phyloP scores from a whole-genome alignment of 2,329 filamentous ascomycete species.

The Cercospora beticola region DNA sequence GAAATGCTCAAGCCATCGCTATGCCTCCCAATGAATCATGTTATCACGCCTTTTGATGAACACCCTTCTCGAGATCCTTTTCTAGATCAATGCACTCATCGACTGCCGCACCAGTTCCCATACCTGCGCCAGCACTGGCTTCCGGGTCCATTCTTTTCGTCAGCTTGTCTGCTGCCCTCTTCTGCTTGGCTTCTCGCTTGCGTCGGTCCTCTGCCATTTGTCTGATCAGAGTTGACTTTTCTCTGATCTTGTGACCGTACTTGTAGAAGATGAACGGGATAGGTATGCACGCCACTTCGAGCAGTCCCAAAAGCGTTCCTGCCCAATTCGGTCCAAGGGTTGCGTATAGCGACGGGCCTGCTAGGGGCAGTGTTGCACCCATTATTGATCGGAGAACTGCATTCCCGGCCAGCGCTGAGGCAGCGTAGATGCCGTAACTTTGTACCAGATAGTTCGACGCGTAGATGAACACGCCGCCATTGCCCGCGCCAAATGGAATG shows the following conservation, averaged over 20 bases:
- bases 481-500: conserved; percentile 75
- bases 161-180: conserved; percentile 35
- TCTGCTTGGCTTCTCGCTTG: conserved; percentile 47
- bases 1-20: neutral
- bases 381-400: conserved; percentile 69
- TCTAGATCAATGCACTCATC: conserved; percentile 31
- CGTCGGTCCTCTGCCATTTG: conserved; percentile 50
- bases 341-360: conserved; percentile 69
- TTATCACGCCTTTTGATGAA: neutral
- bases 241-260: conserved; percentile 55
- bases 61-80: conserved; percentile 29
- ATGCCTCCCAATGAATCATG: neutral
- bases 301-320: conserved; percentile 69
- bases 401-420: conserved; percentile 77
- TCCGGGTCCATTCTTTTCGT: conserved; percentile 30
- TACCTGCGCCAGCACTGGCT: conserved; percentile 41
- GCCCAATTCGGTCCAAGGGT: conserved; percentile 74
- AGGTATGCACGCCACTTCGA: conserved; percentile 73
- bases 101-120: conserved; percentile 42
- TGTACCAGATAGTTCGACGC: conserved; percentile 76
- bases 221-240: conserved; percentile 56
- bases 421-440: conserved; percentile 78
- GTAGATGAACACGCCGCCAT: conserved; percentile 79
- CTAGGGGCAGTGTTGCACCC: conserved; percentile 76
- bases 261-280: conserved; percentile 47